Percentiles rank a stretch among this genome's conserved stretches.
Evolutionary conservation across 1,284 basidiomycete genomes (phyloP).

Genomic region (Austropuccinia psidii): DNA sequence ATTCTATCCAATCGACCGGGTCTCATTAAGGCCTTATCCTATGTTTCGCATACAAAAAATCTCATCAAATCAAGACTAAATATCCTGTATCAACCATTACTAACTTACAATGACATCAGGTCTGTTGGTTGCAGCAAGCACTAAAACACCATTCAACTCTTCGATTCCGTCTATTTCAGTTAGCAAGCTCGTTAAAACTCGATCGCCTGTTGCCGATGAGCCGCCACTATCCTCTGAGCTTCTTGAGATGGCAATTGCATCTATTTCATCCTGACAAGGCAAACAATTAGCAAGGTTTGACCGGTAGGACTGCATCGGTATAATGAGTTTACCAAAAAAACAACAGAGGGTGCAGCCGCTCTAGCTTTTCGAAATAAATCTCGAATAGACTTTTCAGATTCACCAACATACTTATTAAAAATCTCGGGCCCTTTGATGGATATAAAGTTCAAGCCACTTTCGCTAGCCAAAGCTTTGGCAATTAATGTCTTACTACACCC

Average conservation of each 20-base stretch:
- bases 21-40: constrained; percentile 91
- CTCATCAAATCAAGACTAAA: background rate
- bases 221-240: constrained; percentile 55
- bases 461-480: constrained; percentile 85
- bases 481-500: constrained; percentile 96
- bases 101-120: constrained; percentile 72
- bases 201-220: constrained; percentile 61
- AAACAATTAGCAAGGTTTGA: constrained; percentile 11
- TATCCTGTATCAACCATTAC: background rate
- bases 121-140: constrained; percentile 92
- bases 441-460: constrained; percentile 92
- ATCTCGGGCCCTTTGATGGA: constrained; percentile 98
- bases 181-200: constrained; percentile 82
- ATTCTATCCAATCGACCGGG: constrained; percentile 93
- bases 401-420: constrained; percentile 93
- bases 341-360: constrained; percentile 82
- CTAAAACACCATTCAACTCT: constrained; percentile 79
- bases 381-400: constrained; percentile 86
- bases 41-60: background rate
- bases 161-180: constrained; percentile 99
- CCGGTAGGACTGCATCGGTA: background rate
- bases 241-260: constrained; percentile 78
- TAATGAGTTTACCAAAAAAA: constrained; percentile 72
- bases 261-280: constrained; percentile 79
- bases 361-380: constrained; percentile 94